Conservation (phyloP, 2,329 filamentous ascomycete species). For the Cadophora malorum region DNA sequence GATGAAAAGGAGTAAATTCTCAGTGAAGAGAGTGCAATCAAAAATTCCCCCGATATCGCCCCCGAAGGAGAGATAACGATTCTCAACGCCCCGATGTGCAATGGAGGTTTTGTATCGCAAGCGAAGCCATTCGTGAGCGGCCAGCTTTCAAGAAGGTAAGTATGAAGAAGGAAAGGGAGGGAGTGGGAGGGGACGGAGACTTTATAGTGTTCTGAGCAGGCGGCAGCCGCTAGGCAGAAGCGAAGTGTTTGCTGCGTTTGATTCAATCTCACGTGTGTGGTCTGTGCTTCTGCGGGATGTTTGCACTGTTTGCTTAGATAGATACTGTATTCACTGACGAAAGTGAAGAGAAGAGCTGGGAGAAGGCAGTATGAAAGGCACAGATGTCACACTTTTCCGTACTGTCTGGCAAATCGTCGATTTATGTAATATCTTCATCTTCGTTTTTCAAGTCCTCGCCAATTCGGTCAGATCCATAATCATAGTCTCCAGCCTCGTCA, state of each 20-base stretch:
- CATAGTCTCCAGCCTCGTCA: neutral
- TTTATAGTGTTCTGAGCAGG: slow-evolving; percentile 6
- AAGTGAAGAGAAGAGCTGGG: no score
- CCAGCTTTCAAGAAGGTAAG: slow-evolving; percentile 46
- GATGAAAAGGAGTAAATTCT: slow-evolving; percentile 37
- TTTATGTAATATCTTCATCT: no score
- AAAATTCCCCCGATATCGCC: slow-evolving; percentile 57
- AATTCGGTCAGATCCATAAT: neutral
- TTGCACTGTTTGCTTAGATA: neutral
- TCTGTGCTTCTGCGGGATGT: neutral
- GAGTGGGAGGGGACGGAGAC: neutral
- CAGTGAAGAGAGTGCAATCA: slow-evolving; percentile 48
- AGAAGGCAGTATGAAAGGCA: no score
- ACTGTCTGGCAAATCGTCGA: no score
- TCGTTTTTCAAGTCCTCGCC: no score
- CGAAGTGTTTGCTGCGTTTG: neutral
- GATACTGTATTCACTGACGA: no score
- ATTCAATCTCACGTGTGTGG: neutral
- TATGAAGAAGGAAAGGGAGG: slow-evolving; percentile 40
- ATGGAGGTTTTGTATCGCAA: slow-evolving; percentile 56
- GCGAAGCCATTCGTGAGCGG: slow-evolving; percentile 43
- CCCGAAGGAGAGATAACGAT: slow-evolving; percentile 48
- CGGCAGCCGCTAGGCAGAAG: neutral
- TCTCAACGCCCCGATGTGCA: slow-evolving; percentile 61
- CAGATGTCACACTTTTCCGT: no score